Conservation (phyloP, 2,329 filamentous ascomycete species). For the Bimuria novae-zelandiae region DNA sequence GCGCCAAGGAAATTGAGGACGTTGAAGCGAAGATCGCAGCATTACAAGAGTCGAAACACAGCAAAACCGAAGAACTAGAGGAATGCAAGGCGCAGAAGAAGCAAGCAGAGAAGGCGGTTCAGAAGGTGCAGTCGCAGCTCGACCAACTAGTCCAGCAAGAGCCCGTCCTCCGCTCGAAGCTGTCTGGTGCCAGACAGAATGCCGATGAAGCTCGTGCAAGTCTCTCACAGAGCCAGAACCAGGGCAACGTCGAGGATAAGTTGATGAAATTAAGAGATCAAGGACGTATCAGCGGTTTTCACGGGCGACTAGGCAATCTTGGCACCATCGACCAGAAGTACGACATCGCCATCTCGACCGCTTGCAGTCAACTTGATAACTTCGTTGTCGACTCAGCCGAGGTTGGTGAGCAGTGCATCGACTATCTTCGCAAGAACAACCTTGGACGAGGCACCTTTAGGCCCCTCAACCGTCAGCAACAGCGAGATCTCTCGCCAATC, state of each 20-base stretch:
- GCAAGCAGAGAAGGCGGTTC: slow-evolving; percentile 73
- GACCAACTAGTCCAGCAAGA: slow-evolving; percentile 75
- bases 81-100: slow-evolving; percentile 74
- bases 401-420: slow-evolving; percentile 95
- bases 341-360: slow-evolving; percentile 97
- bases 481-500: slow-evolving; percentile 76
- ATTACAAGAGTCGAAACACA: slow-evolving; percentile 71
- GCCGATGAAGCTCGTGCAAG: slow-evolving; percentile 94
- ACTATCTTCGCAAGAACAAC: slow-evolving; percentile 96
- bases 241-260: slow-evolving; percentile 88
- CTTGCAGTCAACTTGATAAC: slow-evolving; percentile 88
- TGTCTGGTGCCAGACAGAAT: slow-evolving; percentile 90
- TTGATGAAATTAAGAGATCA: slow-evolving; percentile 95
- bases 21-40: slow-evolving; percentile 76
- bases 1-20: slow-evolving; percentile 81
- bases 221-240: slow-evolving; percentile 85
- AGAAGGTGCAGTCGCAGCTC: slow-evolving; percentile 73
- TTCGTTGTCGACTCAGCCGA: slow-evolving; percentile 97
- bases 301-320: slow-evolving; percentile 90
- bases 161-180: slow-evolving; percentile 77
- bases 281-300: slow-evolving; percentile 94
- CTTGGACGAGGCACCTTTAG: slow-evolving; percentile 97
- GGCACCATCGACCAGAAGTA: slow-evolving; percentile 93
- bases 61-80: slow-evolving; percentile 76
- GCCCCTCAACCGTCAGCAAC: slow-evolving; percentile 83